These are phyloP conservation scores for Metschnikowia chrysomelidarum DNA, from an alignment of 805 yeast species.

Conservation along the genomic window DNA sequence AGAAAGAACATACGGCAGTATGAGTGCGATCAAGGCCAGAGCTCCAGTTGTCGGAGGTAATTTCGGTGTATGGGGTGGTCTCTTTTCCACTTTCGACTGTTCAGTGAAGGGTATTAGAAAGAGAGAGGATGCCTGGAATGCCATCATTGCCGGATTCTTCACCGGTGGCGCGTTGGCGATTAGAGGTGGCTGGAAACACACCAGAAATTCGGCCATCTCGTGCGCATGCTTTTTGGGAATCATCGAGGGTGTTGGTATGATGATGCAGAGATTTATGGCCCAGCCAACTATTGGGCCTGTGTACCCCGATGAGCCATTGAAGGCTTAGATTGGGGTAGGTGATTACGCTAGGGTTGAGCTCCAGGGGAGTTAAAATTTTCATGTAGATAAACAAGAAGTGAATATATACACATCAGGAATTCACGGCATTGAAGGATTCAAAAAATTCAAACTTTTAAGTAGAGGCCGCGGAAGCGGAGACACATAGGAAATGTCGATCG, in stretches of 20 bases:
- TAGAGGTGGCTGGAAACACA: slow-evolving; percentile 98
- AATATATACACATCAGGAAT: too few species aligned
- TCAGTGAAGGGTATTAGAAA: slow-evolving; percentile 91
- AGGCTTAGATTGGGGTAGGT: slow-evolving; percentile 33
- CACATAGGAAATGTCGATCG: too few species aligned
- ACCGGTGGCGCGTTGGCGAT: slow-evolving; percentile 97
- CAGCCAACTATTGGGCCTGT: slow-evolving; percentile 55
- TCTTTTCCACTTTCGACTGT: slow-evolving; percentile 94
- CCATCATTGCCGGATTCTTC: slow-evolving; percentile 95
- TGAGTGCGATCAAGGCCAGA: slow-evolving; percentile 88
- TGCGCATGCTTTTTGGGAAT: slow-evolving; percentile 97
- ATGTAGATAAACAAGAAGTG: too few species aligned
- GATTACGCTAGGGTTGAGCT: slow-evolving; percentile 5
- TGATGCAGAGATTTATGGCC: slow-evolving; percentile 89
- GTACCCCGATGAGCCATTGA: slow-evolving; percentile 42
- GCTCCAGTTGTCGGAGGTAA: slow-evolving; percentile 99
- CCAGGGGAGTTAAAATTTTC: slow-evolving; percentile 6
- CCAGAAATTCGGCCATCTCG: slow-evolving; percentile 93
- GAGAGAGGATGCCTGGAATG: slow-evolving; percentile 98
- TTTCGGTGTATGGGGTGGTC: slow-evolving; percentile 99
- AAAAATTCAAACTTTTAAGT: too few species aligned
- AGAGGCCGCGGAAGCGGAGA: too few species aligned
- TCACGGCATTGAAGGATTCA: too few species aligned
- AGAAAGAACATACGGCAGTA: slow-evolving; percentile 87
- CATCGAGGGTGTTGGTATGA: slow-evolving; percentile 97